These are phyloP conservation scores for Aspergillus pseudoviridinutans DNA, from an alignment of 2,329 filamentous ascomycete genomes.

Conservation along the genomic window DNA sequence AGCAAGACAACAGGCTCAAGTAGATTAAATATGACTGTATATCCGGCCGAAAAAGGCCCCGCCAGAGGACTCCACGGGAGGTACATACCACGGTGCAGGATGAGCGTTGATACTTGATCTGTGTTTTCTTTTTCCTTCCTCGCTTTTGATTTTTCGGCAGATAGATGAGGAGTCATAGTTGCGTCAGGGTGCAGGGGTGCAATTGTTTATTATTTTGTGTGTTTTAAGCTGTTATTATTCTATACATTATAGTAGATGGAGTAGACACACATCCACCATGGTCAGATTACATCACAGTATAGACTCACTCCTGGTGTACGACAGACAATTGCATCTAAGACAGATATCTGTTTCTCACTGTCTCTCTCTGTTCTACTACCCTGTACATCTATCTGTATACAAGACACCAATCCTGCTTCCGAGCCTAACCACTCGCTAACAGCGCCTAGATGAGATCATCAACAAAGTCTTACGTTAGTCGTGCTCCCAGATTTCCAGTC, in stretches of 20 bases:
- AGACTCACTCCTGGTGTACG: neutral
- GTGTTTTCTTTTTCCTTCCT: too few relatives aligned
- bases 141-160: neutral
- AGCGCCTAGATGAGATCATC: neutral
- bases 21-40: neutral
- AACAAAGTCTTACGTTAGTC: neutral
- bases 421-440: neutral
- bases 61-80: neutral
- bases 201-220: neutral
- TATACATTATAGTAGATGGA: neutral
- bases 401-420: neutral
- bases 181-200: neutral
- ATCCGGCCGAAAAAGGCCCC: neutral
- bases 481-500: neutral
- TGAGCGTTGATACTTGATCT: neutral
- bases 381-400: neutral
- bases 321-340: neutral
- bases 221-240: neutral
- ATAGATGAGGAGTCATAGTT: neutral
- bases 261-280: neutral
- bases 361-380: neutral
- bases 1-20: too few relatives aligned
- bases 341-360: neutral
- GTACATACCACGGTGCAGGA: neutral
- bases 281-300: neutral